Conservation (phyloP, 345 rosid species). For the Fremontodendron californicum region DNA sequence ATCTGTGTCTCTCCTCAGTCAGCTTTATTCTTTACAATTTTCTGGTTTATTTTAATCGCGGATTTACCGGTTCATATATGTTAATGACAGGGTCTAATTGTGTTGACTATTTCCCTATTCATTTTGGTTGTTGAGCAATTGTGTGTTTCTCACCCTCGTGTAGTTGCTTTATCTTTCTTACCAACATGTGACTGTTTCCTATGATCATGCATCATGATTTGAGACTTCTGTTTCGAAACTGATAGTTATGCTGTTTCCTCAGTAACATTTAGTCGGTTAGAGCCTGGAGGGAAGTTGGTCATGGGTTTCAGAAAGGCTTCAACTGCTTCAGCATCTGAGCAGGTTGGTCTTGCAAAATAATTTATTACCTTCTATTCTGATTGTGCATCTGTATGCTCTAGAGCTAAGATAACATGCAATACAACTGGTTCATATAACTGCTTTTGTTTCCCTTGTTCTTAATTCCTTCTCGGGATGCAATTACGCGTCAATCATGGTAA, state of each 20-base stretch:
- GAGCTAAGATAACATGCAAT: neutral
- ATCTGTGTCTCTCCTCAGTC: neutral
- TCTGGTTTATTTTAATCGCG: conserved; percentile 10
- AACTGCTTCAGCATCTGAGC: conserved; percentile 61
- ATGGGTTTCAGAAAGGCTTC: conserved; percentile 96
- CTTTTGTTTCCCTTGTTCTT: neutral
- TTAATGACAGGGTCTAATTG: neutral
- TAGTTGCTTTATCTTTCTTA: no score
- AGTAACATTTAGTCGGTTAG: conserved; percentile 91
- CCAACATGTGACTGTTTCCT: no score
- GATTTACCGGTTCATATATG: conserved; percentile 8
- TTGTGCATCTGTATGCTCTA: conserved; percentile 7
- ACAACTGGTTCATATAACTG: neutral
- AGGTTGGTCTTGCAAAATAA: conserved; percentile 46
- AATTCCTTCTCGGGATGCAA: neutral
- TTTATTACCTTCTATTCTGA: conserved; percentile 1
- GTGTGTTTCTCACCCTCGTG: conserved; percentile 4
- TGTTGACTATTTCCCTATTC: neutral
- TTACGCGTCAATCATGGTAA: neutral
- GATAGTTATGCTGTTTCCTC: conserved; percentile 31
- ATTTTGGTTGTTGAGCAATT: conserved; percentile 2
- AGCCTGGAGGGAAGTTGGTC: conserved; percentile 89
- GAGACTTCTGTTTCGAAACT: conserved; percentile 21
- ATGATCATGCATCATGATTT: conserved; percentile 14
- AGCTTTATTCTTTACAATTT: conserved; percentile 11